These are phyloP conservation scores for Populus simonii DNA, from an alignment of 345 rosid genomes.

Conservation along the genomic window DNA sequence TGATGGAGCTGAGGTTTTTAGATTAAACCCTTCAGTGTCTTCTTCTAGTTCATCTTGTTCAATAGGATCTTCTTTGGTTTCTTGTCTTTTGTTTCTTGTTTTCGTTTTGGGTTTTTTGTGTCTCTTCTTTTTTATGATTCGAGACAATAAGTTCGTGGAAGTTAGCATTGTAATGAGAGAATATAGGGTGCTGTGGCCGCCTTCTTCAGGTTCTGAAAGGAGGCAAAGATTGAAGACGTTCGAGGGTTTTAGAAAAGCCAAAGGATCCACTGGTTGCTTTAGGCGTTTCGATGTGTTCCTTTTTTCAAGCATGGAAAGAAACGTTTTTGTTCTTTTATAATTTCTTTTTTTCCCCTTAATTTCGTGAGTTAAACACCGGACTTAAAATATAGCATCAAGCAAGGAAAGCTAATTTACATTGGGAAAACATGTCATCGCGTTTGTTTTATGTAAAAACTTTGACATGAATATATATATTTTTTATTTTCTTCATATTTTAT, in stretches of 20 bases:
- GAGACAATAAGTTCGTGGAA: constrained; percentile 33
- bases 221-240: neutral
- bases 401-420: too few relatives aligned
- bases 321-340: neutral
- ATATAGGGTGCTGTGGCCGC: neutral
- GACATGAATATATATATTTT: too few relatives aligned
- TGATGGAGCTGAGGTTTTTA: constrained; percentile 54
- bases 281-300: neutral
- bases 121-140: constrained; percentile 22
- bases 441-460: too few relatives aligned
- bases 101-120: constrained; percentile 17
- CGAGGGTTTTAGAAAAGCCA: neutral
- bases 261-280: neutral
- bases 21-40: constrained; percentile 50
- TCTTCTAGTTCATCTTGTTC: constrained; percentile 35
- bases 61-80: neutral
- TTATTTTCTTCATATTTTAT: too few relatives aligned
- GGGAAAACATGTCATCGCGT: too few relatives aligned
- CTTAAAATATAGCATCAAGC: too few relatives aligned
- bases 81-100: constrained; percentile 13
- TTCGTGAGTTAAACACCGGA: too few relatives aligned
- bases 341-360: too few relatives aligned
- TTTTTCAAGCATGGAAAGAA: neutral
- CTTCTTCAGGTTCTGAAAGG: neutral
- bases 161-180: constrained; percentile 31